Conservation (phyloP, 164 flowering plant species). For the Taxillus chinensis region DNA sequence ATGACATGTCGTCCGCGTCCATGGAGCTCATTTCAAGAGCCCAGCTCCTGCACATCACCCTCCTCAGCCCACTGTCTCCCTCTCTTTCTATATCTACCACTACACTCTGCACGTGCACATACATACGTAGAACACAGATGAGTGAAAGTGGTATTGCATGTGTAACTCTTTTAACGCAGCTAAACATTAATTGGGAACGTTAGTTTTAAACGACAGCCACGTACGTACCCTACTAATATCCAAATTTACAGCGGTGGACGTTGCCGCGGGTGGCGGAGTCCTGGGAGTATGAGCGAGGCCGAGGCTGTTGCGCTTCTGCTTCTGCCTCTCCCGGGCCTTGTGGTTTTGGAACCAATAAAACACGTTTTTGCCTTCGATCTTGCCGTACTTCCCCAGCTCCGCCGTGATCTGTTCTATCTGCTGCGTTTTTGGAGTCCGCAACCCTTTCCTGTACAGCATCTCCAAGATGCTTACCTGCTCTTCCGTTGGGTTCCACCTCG, state of each 20-base stretch:
- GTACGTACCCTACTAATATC: slow-evolving; percentile 18
- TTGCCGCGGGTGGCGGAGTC: slow-evolving; percentile 14
- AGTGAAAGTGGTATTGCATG: too few relatives aligned
- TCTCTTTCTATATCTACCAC: slow-evolving; percentile 34
- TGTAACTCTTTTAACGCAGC: too few relatives aligned
- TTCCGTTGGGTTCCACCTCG: slow-evolving; percentile 87
- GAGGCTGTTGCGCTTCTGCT: slow-evolving; percentile 76
- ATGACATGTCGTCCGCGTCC: slow-evolving; percentile 6
- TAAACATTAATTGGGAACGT: too few relatives aligned
- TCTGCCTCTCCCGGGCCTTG: slow-evolving; percentile 92
- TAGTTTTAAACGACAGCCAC: too few relatives aligned
- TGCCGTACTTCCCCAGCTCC: slow-evolving; percentile 65
- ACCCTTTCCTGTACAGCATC: slow-evolving; percentile 65
- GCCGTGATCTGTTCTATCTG: slow-evolving; percentile 71
- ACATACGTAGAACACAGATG: too few relatives aligned
- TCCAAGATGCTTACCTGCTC: slow-evolving; percentile 80
- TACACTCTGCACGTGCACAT: too few relatives aligned
- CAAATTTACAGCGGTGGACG: slow-evolving; percentile 13
- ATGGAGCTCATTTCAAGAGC: slow-evolving; percentile 16
- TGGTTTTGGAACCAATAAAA: slow-evolving; percentile 98
- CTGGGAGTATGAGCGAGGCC: slow-evolving; percentile 32
- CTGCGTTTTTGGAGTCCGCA: slow-evolving; percentile 76
- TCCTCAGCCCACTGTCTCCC: slow-evolving; percentile 44
- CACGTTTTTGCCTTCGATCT: slow-evolving; percentile 86
- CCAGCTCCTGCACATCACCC: slow-evolving; percentile 64